Evolutionary conservation across 257 asterid genomes (phyloP).

Genomic region (Avicennia marina): DNA sequence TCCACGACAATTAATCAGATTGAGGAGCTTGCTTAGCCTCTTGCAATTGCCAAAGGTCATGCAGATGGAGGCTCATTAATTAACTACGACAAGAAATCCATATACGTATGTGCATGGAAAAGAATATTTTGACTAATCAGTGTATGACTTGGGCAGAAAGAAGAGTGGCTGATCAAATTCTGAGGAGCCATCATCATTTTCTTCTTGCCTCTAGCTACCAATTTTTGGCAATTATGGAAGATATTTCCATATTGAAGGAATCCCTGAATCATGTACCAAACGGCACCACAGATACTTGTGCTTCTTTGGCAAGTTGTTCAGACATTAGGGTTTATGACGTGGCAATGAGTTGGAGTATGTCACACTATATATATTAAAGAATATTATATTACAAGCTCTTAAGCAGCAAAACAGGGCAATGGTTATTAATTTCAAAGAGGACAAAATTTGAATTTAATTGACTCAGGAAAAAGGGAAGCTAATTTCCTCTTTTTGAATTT

Average conservation of each 20-base stretch:
- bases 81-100: slow-evolving; percentile 3
- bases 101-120: not conserved
- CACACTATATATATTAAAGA: not conserved
- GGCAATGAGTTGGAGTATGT: slow-evolving; percentile 4
- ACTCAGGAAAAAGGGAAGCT: too few species aligned
- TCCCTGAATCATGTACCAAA: too few species aligned
- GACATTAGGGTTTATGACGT: not conserved
- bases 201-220: not conserved
- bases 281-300: not conserved
- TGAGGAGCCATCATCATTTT: slow-evolving; percentile 10
- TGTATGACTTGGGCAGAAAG: not conserved
- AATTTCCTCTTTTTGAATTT: too few species aligned
- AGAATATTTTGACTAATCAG: not conserved
- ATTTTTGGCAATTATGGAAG: too few species aligned
- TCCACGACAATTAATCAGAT: too few species aligned
- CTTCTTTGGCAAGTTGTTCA: not conserved
- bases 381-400: too few species aligned
- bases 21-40: slow-evolving; percentile 5
- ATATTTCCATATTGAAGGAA: too few species aligned
- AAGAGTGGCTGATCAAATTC: not conserved
- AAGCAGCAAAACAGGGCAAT: too few species aligned
- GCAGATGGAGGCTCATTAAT: slow-evolving; percentile 9
- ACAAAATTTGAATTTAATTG: too few species aligned
- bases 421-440: too few species aligned
- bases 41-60: slow-evolving; percentile 15